Base-by-base conservation (phyloP, 768 basidiomycete genomes). In the Boletus vermiculosoides region DNA sequence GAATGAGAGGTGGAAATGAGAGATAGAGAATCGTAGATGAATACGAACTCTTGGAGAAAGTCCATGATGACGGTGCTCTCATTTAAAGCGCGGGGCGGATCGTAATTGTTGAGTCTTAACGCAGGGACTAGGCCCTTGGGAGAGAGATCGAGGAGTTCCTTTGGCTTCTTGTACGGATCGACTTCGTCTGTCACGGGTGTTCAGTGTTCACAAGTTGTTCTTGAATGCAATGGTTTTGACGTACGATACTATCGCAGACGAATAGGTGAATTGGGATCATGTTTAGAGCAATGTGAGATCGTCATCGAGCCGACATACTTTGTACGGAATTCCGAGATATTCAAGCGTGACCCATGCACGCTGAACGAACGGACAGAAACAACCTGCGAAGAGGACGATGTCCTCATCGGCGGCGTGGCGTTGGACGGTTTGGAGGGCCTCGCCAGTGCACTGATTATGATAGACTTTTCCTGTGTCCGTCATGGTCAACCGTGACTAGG, bases 361-460 rank as follows among this genome's bases (percentile, higher is more conserved):
- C 69, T 92, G 90, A 2, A 92, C 90, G 66, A 92, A 92, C 0
- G 89, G 88, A 66, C 89, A 91, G 65, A 90, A 90, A 66, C 87
- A 90, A 51, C 82, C 79, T 10, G 77, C 84, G 61, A 90, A 92
- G 23, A 93, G 76, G 0, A 82, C 86, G 58, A 88, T 83, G 51
- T 84, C 79, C 63, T 78, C 70, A 3, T 78, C 73, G 15, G 59
- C 63, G 22, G 67, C 55, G 39, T 88, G 88, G 0, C 67, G 71
- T 23, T 81, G 70, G 16, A 78, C 84, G 0, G 87, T 90, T 3
- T 77, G 72, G 20, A 86, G 73, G 0, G 89, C 89, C 7, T 63
- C 65, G 12, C 82, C 82, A 0, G 80, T 80, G 58, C 76, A 77
- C 18, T 70, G 55, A 0, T 65, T 74, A 52, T 76, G 78, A 50